These are phyloP conservation scores for Fusarium agapanthi DNA, from an alignment of 2,329 filamentous ascomycete species.

Conservation along the genomic window DNA sequence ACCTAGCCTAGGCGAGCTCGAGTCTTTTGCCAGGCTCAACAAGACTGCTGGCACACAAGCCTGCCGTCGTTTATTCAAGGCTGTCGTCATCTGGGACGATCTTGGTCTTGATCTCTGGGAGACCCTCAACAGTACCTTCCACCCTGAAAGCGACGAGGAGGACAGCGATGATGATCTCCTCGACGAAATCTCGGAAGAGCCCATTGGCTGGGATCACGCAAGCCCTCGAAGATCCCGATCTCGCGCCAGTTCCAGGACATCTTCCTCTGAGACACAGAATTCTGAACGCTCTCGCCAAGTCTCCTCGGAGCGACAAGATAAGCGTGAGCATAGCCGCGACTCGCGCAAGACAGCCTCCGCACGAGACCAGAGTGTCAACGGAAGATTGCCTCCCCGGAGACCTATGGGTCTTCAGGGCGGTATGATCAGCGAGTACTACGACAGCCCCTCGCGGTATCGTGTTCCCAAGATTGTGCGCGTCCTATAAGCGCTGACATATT, in stretches of 20 bases:
- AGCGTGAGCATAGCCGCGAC: slow-evolving; percentile 27
- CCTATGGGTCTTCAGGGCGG: slow-evolving; percentile 21
- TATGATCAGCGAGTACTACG: slow-evolving; percentile 37
- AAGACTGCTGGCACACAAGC: slow-evolving; percentile 49
- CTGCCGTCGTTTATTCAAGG: slow-evolving; percentile 50
- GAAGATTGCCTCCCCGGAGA: slow-evolving; percentile 13
- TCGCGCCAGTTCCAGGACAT: slow-evolving; percentile 27
- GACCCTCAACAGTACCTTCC: slow-evolving; percentile 34
- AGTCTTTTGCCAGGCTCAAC: slow-evolving; percentile 45
- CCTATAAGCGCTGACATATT: slow-evolving; percentile 4
- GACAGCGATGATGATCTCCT: slow-evolving; percentile 26
- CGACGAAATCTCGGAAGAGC: slow-evolving; percentile 28
- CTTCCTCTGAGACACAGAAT: slow-evolving; percentile 22
- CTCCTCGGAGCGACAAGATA: slow-evolving; percentile 22
- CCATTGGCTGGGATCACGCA: slow-evolving; percentile 19
- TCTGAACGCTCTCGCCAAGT: slow-evolving; percentile 29
- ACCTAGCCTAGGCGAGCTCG: slow-evolving; percentile 47
- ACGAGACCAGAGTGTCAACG: slow-evolving; percentile 19
- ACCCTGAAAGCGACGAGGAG: slow-evolving; percentile 6
- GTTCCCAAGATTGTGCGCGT: slow-evolving; percentile 36
- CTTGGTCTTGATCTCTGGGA: slow-evolving; percentile 49
- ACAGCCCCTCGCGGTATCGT: slow-evolving; percentile 35
- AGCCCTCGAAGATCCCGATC: slow-evolving; percentile 22
- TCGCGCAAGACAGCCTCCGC: slow-evolving; percentile 13
- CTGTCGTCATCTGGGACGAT: slow-evolving; percentile 51